A percentile compares a stretch with the other conserved stretches of the same genome.
These are phyloP conservation scores for Diversispora epigaea DNA, from an alignment of 192 early-diverging fungal genomes.

Conservation along the genomic window DNA sequence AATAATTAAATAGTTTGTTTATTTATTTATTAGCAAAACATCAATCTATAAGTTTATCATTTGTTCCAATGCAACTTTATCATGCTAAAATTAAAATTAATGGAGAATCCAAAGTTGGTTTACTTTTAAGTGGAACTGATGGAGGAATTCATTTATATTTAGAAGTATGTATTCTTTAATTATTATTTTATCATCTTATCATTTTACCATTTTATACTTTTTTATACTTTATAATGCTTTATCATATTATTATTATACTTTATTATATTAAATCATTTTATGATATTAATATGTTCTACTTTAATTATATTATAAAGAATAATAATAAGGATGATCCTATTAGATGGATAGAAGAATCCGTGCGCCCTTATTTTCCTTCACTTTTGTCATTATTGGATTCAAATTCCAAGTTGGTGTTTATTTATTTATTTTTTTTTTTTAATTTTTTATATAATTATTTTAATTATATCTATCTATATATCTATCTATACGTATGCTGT, in stretches of 20 bases:
- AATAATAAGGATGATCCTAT: background rate
- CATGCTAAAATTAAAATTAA: slow-evolving; percentile 6
- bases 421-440: background rate
- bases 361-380: slow-evolving; percentile 9
- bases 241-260: background rate
- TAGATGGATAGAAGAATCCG: slow-evolving; percentile 9
- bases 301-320: too few relatives aligned
- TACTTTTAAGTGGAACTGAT: slow-evolving; percentile 29
- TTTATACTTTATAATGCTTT: background rate
- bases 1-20: background rate
- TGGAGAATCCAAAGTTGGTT: background rate
- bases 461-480: background rate
- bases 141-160: slow-evolving; percentile 26
- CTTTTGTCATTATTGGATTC: background rate
- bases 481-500: background rate
- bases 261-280: background rate
- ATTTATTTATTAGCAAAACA: slow-evolving; percentile 1
- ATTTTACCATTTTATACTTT: background rate
- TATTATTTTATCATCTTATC: background rate
- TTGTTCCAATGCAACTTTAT: slow-evolving; percentile 21
- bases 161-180: background rate
- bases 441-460: background rate
- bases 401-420: slow-evolving; percentile 7
- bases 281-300: background rate
- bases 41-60: slow-evolving; percentile 8